Evolutionary conservation across 106 monocot genomes (phyloP), one percentile per base, ranked within the genome.

Genomic region (Platanthera zijinensis): DNA sequence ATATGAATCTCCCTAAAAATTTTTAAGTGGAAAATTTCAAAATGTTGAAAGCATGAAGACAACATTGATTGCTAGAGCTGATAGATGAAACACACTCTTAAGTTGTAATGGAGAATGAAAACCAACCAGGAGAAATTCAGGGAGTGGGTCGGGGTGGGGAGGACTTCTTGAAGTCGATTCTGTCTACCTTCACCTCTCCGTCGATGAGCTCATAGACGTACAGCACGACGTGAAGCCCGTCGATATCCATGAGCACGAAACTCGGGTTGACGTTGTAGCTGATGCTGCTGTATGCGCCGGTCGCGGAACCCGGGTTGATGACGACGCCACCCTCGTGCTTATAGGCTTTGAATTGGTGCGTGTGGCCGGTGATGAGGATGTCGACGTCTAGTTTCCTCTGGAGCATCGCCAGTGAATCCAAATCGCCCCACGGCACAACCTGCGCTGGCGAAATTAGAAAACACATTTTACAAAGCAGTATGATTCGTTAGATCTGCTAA

Each of bases 281-380:
- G 78, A 97, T 88, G 85, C 94, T 94, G 88, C 88, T 94, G 62
- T 86, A 88, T n/a, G 91, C 97, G 45, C 91, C 91, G 0, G 97
- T 97, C 13, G 91, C 97, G 7, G 94, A 94, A 25, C 94, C 97
- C 1, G 97, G 97, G 77, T 97, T 97, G 68, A 97, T 94, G 17
- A 94, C 97, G 2, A 97, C 97, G 17, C 97, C 94, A 0, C 94
- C 94, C 81, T 94, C 97, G 51, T 97, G 97, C 82, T 94, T 97
- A 89, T 97, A 97, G 8, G 97, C 97, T 84, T 97, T 97, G 84
- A 97, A 97, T 75, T 94, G 97, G 63, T 91, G 97, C 10, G 91
- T 97, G 80, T 94, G 97, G 39, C 91, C 91, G 13, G 91, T 89
- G 15, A 97, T 88, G 6, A 97, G 91, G 57, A 94, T 89, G 78